Conservation (phyloP, 1,284 basidiomycete genomes). For the Cryptococcus neoformans region DNA sequence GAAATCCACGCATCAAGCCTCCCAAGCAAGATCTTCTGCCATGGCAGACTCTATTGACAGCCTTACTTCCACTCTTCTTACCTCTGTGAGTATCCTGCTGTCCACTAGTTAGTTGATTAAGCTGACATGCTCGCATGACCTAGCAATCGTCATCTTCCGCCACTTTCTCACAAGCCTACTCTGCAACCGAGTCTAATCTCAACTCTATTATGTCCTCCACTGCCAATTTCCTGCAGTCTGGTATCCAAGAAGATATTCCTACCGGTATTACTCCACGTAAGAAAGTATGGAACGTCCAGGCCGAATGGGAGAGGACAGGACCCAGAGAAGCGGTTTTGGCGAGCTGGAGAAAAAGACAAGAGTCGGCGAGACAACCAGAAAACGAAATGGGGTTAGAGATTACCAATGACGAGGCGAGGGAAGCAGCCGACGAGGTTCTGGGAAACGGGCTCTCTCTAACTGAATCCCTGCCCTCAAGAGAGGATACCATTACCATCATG, state of each 20-base stretch:
- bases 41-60: conserved; percentile 13
- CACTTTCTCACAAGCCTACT: conserved; percentile 17
- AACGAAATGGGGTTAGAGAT: not conserved
- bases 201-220: conserved; percentile 29
- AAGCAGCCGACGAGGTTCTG: too few species aligned
- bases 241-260: conserved; percentile 48
- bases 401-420: not conserved
- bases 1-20: conserved; percentile 14
- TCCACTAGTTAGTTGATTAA: too few species aligned
- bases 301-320: conserved; percentile 42
- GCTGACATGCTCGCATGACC: conserved; percentile 5
- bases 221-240: conserved; percentile 30
- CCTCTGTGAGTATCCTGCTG: conserved; percentile 22
- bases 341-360: conserved; percentile 11
- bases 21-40: conserved; percentile 7
- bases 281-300: conserved; percentile 41
- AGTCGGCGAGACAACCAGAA: not conserved
- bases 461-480: not conserved
- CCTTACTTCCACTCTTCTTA: conserved; percentile 20
- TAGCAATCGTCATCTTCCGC: conserved; percentile 25
- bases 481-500: not conserved
- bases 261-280: conserved; percentile 53
- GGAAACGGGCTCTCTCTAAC: too few species aligned
- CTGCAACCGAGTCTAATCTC: conserved; percentile 22
- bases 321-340: conserved; percentile 39